A percentile compares a stretch with the other conserved stretches of the same genome.
These are phyloP conservation scores for Ceratobasidium sp. DNA, from an alignment of 1,284 basidiomycete genomes.

Conservation along the genomic window DNA sequence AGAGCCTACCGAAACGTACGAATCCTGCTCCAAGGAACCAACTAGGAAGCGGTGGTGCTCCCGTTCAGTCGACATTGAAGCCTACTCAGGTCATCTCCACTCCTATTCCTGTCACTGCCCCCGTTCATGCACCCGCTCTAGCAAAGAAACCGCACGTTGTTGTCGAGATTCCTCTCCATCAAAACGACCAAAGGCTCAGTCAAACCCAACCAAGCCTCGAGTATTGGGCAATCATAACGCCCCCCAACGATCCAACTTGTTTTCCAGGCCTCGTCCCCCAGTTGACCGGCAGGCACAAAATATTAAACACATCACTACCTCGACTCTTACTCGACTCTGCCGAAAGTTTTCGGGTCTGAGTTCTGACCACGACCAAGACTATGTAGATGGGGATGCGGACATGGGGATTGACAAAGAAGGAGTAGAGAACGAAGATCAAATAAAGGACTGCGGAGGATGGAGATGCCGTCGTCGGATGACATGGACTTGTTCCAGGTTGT, in stretches of 20 bases:
- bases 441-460: not conserved
- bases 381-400: conserved; percentile 10
- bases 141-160: conserved; percentile 19
- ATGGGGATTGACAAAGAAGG: conserved; percentile 1
- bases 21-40: not conserved
- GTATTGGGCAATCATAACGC: conserved; percentile 26
- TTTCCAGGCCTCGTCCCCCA: not conserved
- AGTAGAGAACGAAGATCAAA: not conserved
- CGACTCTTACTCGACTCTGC: conserved; percentile 14
- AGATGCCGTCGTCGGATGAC: conserved; percentile 41
- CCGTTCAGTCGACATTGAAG: not conserved
- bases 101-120: conserved; percentile 1
- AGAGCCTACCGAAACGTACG: not conserved
- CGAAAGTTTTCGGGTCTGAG: conserved; percentile 22
- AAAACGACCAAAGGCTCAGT: not conserved
- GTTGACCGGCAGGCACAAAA: not conserved
- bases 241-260: not conserved
- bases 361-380: conserved; percentile 37
- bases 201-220: not conserved
- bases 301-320: not conserved
- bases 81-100: conserved; percentile 14
- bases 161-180: conserved; percentile 22
- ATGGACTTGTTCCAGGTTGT: conserved; percentile 43
- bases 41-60: not conserved
- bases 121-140: not conserved